Base-by-base conservation (phyloP, 1,284 basidiomycete genomes). In the Ustilago hordei region DNA sequence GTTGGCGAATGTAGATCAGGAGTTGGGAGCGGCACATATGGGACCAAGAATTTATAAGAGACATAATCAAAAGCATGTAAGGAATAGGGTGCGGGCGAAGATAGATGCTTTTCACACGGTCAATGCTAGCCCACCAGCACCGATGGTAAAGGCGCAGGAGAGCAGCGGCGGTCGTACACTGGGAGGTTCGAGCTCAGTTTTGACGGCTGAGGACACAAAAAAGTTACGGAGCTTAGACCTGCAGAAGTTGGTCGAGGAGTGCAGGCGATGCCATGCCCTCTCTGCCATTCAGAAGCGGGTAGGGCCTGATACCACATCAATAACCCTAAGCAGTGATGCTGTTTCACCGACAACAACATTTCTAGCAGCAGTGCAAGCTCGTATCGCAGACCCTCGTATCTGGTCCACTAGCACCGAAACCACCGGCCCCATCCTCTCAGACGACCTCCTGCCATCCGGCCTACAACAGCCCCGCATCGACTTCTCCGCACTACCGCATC, bases 21-120 rank as follows among this genome's bases (percentile, higher is more conserved):
- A 73, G 55, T 34, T 78, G 39, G 70, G 75, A 0, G 70, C 70
- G 4, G 75, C 75, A 13, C 75, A 78, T 52, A 73, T 78, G 63
- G 75, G 75, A 7, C 75, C 75, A 0, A 63, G 75, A 38, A 78
- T 78, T 41, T 78, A 78, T 38, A 60, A 61, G 38, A 35, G 75
- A 43, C 71, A 72, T 38, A 77, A 77, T 34, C 74, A 72, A 63
- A 72, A 69, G 19, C 69, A 72, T 38, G 74, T 72, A 2, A 48
- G 60, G 19, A 64, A 68, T 39, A 52, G 52, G 45, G 59, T 65
- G 41, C 47, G 54, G 56, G 72, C 66, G 12, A 75, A 64, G 57
- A 66, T 68, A 39, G 65, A 65, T 48, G 65, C 71, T 15, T 34
- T 56, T 23, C 65, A 73, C 34, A 8, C 45, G 6, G 13, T 2